These are phyloP conservation scores for Cercospora brassicicola DNA, from an alignment of 2,329 filamentous ascomycete species.

Conservation along the genomic window DNA sequence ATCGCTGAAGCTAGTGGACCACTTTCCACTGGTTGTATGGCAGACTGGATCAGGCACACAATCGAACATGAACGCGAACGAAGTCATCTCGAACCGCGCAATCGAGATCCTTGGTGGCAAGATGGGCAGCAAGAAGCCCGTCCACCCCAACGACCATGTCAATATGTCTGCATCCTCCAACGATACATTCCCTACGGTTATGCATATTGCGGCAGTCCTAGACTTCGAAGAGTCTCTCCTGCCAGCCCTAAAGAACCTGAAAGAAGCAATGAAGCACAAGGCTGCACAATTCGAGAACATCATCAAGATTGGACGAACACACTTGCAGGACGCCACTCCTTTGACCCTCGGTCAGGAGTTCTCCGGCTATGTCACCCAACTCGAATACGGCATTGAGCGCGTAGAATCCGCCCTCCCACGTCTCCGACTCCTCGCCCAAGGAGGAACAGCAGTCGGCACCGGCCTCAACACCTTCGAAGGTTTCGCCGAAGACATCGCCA, in stretches of 20 bases:
- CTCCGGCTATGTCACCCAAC: conserved; percentile 92
- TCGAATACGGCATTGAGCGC: conserved; percentile 85
- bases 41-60: conserved; percentile 98
- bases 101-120: conserved; percentile 94
- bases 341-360: conserved; percentile 96
- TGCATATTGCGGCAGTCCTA: conserved; percentile 97
- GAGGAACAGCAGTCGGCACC: conserved; percentile 93
- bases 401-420: conserved; percentile 80
- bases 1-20: conserved; percentile 87
- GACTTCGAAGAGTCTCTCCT: conserved; percentile 85
- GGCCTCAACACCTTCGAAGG: conserved; percentile 97
- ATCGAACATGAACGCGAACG: conserved; percentile 99
- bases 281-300: conserved; percentile 86
- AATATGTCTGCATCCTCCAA: conserved; percentile 99
- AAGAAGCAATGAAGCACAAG: conserved; percentile 82
- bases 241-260: conserved; percentile 77
- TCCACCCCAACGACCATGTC: conserved; percentile 99
- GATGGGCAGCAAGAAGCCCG: conserved; percentile 96
- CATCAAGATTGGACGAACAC: conserved; percentile 98
- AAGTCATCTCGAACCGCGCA: conserved; percentile 98
- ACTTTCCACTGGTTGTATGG: conserved; percentile 99
- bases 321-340: conserved; percentile 95
- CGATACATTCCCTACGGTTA: conserved; percentile 98
- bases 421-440: conserved; percentile 84
- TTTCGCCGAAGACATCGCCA: conserved; percentile 89